Percentiles rank a stretch among this genome's conserved stretches.
Conservation (phyloP, 2,329 filamentous ascomycete genomes). For the Thielaviopsis euricoi region DNA sequence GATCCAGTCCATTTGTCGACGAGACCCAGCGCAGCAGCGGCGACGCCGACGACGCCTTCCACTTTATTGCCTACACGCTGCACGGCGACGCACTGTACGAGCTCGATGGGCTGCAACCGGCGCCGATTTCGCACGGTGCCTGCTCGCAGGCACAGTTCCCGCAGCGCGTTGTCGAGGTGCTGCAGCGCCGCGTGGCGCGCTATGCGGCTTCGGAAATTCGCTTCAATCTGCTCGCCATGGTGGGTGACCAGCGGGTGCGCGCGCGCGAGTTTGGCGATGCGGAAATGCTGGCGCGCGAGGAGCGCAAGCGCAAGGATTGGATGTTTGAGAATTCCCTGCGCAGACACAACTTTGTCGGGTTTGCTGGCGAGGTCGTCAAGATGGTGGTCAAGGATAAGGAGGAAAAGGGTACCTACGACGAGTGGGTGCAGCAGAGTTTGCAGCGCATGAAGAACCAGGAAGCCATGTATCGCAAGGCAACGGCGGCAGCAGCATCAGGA, state of each 20-base stretch:
- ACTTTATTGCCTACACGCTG: conserved; percentile 90
- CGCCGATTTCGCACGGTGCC: conserved; percentile 73
- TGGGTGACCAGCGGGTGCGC: conserved; percentile 60
- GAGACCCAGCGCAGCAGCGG: conserved; percentile 61
- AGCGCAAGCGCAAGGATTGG: conserved; percentile 74
- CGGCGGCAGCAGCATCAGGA: too few species aligned
- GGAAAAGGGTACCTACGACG: conserved; percentile 41
- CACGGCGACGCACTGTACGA: conserved; percentile 75
- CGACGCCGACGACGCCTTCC: conserved; percentile 77
- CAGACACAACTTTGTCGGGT: conserved; percentile 90
- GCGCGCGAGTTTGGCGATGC: conserved; percentile 70
- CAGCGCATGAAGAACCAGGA: conserved; percentile 31
- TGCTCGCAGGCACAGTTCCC: conserved; percentile 60
- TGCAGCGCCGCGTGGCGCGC: conserved; percentile 66
- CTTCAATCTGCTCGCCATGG: conserved; percentile 91
- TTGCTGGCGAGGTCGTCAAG: conserved; percentile 80
- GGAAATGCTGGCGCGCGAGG: conserved; percentile 63
- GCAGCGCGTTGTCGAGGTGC: conserved; percentile 65
- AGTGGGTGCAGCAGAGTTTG: conserved; percentile 56
- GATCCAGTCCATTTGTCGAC: conserved; percentile 78
- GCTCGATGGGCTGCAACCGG: conserved; percentile 83
- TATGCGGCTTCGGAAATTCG: conserved; percentile 81
- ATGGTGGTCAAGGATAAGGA: conserved; percentile 65
- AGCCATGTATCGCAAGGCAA: conserved; percentile 19
- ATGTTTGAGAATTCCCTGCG: conserved; percentile 87